Evolutionary conservation across 1,139 yeast genomes (phyloP).

Genomic region (Debaryomycetaceae sp.): DNA sequence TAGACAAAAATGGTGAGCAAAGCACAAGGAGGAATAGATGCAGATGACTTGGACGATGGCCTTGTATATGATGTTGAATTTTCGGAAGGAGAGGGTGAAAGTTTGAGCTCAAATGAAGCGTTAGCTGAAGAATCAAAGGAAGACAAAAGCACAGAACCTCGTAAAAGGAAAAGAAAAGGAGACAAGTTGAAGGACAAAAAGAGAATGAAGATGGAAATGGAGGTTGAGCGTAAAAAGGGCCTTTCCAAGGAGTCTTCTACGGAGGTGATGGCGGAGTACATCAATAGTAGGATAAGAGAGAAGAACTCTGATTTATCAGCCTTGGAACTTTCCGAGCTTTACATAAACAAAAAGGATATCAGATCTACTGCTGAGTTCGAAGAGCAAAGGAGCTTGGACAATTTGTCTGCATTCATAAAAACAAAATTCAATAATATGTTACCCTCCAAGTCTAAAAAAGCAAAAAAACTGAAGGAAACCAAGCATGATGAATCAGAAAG

Average conservation of each 20-base stretch:
- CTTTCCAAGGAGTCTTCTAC: slow-evolving; percentile 47
- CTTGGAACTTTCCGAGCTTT: slow-evolving; percentile 58
- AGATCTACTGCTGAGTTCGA: slow-evolving; percentile 50
- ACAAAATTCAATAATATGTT: slow-evolving; percentile 43
- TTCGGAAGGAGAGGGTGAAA: slow-evolving; percentile 13
- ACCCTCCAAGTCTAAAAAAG: slow-evolving; percentile 20
- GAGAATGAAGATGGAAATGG: slow-evolving; percentile 56
- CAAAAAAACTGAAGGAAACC: slow-evolving; percentile 9
- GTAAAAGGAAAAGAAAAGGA: slow-evolving; percentile 27
- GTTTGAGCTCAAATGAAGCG: slow-evolving; percentile 8
- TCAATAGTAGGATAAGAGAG: slow-evolving; percentile 50
- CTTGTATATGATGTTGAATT: slow-evolving; percentile 52
- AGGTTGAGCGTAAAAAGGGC: slow-evolving; percentile 46
- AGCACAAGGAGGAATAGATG: slow-evolving; percentile 8
- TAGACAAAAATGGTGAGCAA: neutral
- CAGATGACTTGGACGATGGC: slow-evolving; percentile 69
- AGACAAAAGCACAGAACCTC: slow-evolving; percentile 11
- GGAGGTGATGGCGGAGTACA: slow-evolving; percentile 56
- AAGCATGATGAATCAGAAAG: slow-evolving; percentile 15
- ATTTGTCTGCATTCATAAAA: slow-evolving; percentile 43
- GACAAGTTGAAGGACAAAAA: slow-evolving; percentile 49
- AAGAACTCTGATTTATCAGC: slow-evolving; percentile 56
- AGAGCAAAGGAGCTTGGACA: slow-evolving; percentile 45
- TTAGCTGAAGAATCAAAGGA: slow-evolving; percentile 9
- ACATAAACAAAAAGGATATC: slow-evolving; percentile 46